Evolutionary conservation across 345 rosid species (phyloP).

Genomic region (Excoecaria cochinchinensis): DNA sequence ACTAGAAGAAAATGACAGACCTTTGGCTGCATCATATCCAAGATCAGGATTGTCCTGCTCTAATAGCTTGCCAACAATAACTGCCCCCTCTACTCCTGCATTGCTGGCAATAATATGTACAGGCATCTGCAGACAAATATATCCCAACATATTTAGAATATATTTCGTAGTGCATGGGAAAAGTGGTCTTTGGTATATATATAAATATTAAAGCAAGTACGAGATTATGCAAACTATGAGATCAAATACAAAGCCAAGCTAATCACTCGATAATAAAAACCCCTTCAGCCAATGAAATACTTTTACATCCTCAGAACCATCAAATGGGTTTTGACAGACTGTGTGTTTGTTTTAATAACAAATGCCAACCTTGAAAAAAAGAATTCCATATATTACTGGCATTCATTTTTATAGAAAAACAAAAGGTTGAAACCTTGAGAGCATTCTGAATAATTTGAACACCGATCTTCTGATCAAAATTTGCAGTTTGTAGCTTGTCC

Average conservation of each 20-base stretch:
- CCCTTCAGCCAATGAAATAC: not conserved
- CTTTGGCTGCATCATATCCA: conserved; percentile 54
- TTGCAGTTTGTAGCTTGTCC: conserved; percentile 29
- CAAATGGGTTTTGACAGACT: not conserved
- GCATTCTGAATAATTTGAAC: conserved; percentile 37
- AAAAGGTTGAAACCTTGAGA: conserved; percentile 20
- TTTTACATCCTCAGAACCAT: not conserved
- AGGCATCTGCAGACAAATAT: conserved; percentile 33
- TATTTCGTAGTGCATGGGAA: not conserved
- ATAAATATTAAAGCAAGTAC: not conserved
- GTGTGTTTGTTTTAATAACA: not conserved
- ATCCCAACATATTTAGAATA: conserved; percentile 1
- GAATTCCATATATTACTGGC: not conserved
- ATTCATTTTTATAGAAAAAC: not conserved
- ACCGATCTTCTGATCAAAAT: conserved; percentile 33
- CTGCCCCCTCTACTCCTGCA: conserved; percentile 51
- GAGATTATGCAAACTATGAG: not conserved
- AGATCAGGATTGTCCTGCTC: conserved; percentile 44
- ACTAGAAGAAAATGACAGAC: conserved; percentile 11
- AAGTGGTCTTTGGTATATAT: too few species aligned
- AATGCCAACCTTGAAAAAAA: too few species aligned
- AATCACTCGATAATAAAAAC: not conserved
- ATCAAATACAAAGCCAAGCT: too few species aligned
- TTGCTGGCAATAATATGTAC: conserved; percentile 36
- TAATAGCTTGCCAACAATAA: conserved; percentile 43